These are phyloP conservation scores for Fusarium sp. DNA, from an alignment of 2,329 filamentous ascomycete species.

Conservation along the genomic window DNA sequence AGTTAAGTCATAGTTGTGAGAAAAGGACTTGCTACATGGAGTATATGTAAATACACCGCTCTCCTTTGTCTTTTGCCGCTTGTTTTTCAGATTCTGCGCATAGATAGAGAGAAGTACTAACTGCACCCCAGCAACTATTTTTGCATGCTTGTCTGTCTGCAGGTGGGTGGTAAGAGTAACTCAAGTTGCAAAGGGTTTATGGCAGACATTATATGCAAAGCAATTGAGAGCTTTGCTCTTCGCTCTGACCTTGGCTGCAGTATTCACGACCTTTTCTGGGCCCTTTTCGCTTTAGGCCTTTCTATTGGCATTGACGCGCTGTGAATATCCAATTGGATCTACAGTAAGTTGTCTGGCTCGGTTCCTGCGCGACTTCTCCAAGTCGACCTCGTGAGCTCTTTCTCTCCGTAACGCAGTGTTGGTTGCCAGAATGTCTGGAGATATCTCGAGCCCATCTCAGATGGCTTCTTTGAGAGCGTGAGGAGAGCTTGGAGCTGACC, in stretches of 20 bases:
- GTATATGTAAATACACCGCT: neutral
- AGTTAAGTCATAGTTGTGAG: too few relatives aligned
- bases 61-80: neutral
- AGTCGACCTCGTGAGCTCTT: neutral
- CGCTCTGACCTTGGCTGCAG: too few relatives aligned
- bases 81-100: neutral
- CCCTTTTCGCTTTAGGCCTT: too few relatives aligned
- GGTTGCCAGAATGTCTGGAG: neutral
- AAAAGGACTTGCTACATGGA: neutral
- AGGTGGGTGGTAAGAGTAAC: too few relatives aligned
- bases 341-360: too few relatives aligned
- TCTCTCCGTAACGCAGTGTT: neutral
- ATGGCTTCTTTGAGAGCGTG: neutral
- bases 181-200: too few relatives aligned
- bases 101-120: neutral
- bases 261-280: too few relatives aligned
- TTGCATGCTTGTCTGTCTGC: neutral
- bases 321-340: too few relatives aligned
- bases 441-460: too few relatives aligned
- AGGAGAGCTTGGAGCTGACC: neutral
- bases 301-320: too few relatives aligned
- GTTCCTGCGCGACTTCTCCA: neutral
- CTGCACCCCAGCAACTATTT: rapidly evolving
- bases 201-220: too few relatives aligned
- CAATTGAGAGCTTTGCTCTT: too few relatives aligned